Conservation (phyloP, 768 basidiomycete genomes). For the Rhodotorula paludigena region DNA sequence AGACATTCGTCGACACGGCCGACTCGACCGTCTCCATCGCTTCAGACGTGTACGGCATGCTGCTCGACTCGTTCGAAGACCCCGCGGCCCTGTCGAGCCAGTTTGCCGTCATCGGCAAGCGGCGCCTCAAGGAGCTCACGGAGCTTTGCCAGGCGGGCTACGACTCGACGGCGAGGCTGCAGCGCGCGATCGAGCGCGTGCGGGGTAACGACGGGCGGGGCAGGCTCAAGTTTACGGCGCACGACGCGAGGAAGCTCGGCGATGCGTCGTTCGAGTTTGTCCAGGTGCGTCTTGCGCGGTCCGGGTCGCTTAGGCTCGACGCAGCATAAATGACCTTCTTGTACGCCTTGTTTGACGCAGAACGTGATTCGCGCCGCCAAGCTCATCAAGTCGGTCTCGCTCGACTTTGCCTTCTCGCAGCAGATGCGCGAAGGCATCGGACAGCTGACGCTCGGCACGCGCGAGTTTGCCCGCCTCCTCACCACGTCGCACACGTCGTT, state of each 20-base stretch:
- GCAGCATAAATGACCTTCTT: background rate
- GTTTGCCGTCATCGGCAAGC: constrained; percentile 10
- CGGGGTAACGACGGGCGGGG: constrained; percentile 24
- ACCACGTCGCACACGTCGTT: constrained; percentile 15
- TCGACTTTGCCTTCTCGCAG: constrained; percentile 35
- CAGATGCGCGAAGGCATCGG: constrained; percentile 33
- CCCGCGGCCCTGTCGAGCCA: background rate
- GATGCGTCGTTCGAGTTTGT: constrained; percentile 35
- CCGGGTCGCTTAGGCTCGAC: too few relatives aligned
- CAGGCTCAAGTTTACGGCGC: constrained; percentile 18
- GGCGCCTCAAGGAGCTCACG: constrained; percentile 24
- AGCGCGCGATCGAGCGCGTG: constrained; percentile 22
- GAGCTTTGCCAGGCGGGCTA: constrained; percentile 35
- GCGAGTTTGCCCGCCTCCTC: constrained; percentile 33
- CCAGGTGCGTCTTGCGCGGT: constrained; percentile 9
- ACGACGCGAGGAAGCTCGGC: constrained; percentile 22
- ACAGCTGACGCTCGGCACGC: constrained; percentile 35
- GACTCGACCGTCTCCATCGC: constrained; percentile 35
- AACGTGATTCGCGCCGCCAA: constrained; percentile 38
- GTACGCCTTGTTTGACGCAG: background rate
- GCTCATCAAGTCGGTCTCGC: constrained; percentile 32
- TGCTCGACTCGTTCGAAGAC: constrained; percentile 37
- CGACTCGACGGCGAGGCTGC: constrained; percentile 23
- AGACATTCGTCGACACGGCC: constrained; percentile 34
- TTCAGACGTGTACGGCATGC: constrained; percentile 34